Evolutionary conservation across 495 filamentous ascomycete genomes (phyloP).

Genomic region (Penicillium ochrochloron): DNA sequence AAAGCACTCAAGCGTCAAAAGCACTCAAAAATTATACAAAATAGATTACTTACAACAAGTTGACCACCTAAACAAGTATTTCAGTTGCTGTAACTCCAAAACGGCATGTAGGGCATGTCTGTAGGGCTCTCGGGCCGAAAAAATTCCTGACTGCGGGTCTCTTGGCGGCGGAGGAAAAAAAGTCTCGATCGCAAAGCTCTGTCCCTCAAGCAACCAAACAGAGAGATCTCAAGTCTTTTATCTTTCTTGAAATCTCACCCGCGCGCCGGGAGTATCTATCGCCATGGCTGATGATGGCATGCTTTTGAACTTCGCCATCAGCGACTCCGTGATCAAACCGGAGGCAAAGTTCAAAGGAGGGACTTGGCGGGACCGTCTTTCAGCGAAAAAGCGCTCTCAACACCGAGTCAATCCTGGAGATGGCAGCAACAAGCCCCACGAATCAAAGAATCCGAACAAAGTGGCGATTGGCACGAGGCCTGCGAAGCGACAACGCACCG

Average conservation of each 20-base stretch:
- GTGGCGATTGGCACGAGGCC: slow-evolving; percentile 41
- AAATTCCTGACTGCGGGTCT: slow-evolving; percentile 40
- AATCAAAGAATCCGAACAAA: slow-evolving; percentile 45
- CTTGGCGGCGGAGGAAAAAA: slow-evolving; percentile 33
- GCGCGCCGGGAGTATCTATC: slow-evolving; percentile 13
- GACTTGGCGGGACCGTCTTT: slow-evolving; percentile 84
- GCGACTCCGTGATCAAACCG: slow-evolving; percentile 62
- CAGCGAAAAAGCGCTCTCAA: slow-evolving; percentile 73
- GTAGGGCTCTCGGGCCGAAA: slow-evolving; percentile 42
- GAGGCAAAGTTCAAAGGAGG: slow-evolving; percentile 82
- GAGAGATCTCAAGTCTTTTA: background rate
- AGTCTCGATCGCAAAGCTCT: slow-evolving; percentile 32
- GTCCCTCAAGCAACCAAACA: slow-evolving; percentile 1
- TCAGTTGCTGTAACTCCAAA: slow-evolving; percentile 20
- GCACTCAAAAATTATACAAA: slow-evolving; percentile 12
- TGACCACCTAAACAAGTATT: background rate
- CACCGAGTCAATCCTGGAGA: slow-evolving; percentile 46
- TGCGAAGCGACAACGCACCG: slow-evolving; percentile 47
- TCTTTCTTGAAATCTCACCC: slow-evolving; percentile 1
- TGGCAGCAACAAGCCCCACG: slow-evolving; percentile 23
- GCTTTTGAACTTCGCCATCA: slow-evolving; percentile 86
- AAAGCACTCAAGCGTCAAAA: slow-evolving; percentile 13
- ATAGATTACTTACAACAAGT: slow-evolving; percentile 7
- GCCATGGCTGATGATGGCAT: slow-evolving; percentile 93
- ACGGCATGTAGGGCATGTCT: slow-evolving; percentile 44